Percentiles rank a stretch among this genome's conserved stretches.
Conservation (phyloP, 2,329 filamentous ascomycete genomes). For the Rosellinia necatrix region DNA sequence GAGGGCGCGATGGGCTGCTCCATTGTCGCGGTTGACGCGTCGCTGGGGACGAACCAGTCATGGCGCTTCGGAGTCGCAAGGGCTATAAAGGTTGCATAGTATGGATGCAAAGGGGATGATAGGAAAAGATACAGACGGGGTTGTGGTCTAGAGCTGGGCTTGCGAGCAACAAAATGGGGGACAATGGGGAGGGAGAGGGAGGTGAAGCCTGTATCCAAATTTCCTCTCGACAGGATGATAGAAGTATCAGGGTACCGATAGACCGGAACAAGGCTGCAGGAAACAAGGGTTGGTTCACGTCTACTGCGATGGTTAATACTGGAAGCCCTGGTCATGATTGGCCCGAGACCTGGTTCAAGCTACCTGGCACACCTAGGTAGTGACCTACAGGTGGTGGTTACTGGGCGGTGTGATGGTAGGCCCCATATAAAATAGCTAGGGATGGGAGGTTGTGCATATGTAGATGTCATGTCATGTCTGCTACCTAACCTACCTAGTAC, state of each 20-base stretch:
- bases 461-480: too few species aligned
- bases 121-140: neutral
- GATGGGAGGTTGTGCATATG: too few species aligned
- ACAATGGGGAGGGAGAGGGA: too few species aligned
- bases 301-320: neutral
- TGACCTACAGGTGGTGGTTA: too few species aligned
- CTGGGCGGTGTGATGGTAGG: too few species aligned
- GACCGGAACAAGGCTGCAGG: slow-evolving; percentile 1
- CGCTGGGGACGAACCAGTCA: slow-evolving; percentile 51
- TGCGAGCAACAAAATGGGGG: slow-evolving; percentile 10
- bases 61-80: slow-evolving; percentile 32
- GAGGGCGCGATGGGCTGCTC: slow-evolving; percentile 50
- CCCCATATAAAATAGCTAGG: too few species aligned
- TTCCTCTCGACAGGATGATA: too few species aligned
- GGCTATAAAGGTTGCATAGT: slow-evolving; percentile 32
- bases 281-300: slow-evolving; percentile 3
- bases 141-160: neutral
- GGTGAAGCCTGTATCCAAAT: too few species aligned
- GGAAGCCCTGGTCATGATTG: too few species aligned
- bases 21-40: slow-evolving; percentile 44
- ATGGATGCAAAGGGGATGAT: neutral
- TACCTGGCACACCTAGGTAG: too few species aligned
- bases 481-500: too few species aligned
- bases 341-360: too few species aligned
- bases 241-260: neutral